Evolutionary conservation across 495 filamentous ascomycete genomes (phyloP), one percentile per base, ranked within the genome.

Genomic region (Xylaria longipes): DNA sequence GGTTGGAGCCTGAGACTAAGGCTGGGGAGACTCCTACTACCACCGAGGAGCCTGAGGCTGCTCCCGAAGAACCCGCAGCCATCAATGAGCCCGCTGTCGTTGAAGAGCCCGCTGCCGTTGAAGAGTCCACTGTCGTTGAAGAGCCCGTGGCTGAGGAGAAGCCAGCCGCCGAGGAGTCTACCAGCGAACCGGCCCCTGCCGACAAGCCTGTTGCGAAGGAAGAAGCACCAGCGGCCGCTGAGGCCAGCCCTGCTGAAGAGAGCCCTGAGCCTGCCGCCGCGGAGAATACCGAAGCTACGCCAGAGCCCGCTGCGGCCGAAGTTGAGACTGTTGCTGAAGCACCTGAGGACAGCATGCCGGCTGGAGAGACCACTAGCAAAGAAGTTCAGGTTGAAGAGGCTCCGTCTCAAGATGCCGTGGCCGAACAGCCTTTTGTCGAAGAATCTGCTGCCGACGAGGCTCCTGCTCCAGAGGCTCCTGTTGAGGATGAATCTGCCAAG

Each of bases 91-190:
- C n/a, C n/a, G n/a, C n/a, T n/a, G n/a, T n/a, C n/a, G n/a, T n/a
- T n/a, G 61, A 77, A 41, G 72, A 78, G 35, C 67, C 71, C 12
- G 65, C 73, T 7, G 57, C 37, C 43, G 17, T 50, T 15, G 43
- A 77, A 25, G 71, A 78, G 48, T 61, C 71, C 12, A 56, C 71
- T 22, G 31, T 11, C 11, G 52, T 57, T 22, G 56, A 77, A 25
- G 73, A 79, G 46, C 62, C 71, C 12, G 54, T 71, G 11, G 29
- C 64, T 5, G 46, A 37, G 33, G 65, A 74, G 46, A 65, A 74
- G 6, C 67, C 45, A 56, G 43, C 48, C 20, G 37, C 60, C 20
- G 63, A 63, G 15, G 56, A 69, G 67, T 12, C 69, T 60, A 35
- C 75, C 46, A 68, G n/a, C 20, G 75, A 73, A 48, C 52, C 71